Conservation (phyloP, 805 yeast species). For the Yarrowia deformans region DNA sequence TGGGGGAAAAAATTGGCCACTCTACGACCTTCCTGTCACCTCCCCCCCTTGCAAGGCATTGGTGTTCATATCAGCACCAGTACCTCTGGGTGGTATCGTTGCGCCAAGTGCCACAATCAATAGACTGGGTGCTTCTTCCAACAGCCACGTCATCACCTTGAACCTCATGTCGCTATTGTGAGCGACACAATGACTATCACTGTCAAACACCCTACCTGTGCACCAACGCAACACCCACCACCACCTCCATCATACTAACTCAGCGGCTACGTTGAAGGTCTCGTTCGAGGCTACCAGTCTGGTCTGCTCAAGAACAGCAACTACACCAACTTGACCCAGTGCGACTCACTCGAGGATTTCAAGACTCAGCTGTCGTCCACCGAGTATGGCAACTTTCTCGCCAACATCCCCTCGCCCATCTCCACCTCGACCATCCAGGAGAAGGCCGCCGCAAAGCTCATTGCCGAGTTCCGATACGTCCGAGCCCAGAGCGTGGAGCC, state of each 20-base stretch:
- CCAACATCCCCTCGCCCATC: constrained; percentile 81
- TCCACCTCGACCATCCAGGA: constrained; percentile 88
- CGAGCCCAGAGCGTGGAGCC: constrained; percentile 84
- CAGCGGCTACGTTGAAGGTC: constrained; percentile 89
- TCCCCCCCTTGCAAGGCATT: no score
- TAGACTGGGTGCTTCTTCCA: no score
- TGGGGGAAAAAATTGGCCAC: neutral
- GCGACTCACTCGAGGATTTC: constrained; percentile 93
- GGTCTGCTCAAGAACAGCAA: constrained; percentile 80
- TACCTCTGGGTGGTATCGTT: no score
- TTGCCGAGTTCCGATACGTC: constrained; percentile 83
- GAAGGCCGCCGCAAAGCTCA: constrained; percentile 73
- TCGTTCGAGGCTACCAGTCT: constrained; percentile 91
- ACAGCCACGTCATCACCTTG: no score
- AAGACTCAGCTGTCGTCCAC: constrained; percentile 94
- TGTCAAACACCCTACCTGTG: no score
- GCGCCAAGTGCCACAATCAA: no score
- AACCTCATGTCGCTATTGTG: no score
- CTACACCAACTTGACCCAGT: constrained; percentile 91
- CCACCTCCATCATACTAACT: constrained; percentile 1
- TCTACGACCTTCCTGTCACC: no score
- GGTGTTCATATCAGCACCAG: no score
- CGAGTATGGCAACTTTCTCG: constrained; percentile 89
- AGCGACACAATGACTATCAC: no score
- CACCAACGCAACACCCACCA: neutral